Evolutionary conservation across 108 stramenopile species (phyloP), one percentile per base, ranked within the genome.

Genomic region (Cyclotella atomus): DNA sequence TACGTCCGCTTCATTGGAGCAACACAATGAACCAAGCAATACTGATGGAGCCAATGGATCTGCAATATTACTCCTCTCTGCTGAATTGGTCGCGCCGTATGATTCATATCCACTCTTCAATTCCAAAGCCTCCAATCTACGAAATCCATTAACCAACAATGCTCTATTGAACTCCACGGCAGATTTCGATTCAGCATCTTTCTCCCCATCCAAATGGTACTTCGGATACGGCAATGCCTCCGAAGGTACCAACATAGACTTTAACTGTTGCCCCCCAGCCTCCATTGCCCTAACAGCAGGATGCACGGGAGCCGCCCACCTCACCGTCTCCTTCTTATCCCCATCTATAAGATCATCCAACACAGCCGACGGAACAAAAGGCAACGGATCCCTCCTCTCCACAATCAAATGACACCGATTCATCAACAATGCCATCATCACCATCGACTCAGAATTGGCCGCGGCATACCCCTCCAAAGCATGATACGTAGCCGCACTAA

Each of bases 71-170:
- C n/a, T 12, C 52, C 61, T 45, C 29, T 46, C 29, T 14, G 24
- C 52, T 25, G 44, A 78, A 29, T 25, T 64, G 19, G 49, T 52
- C 32, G 73, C 47, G 1, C 64, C 38, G 25, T 76, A 59, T 36
- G 73, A 73, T 56, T 95, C 89, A 59, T 88, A 95, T 43, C 90
- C 88, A 15, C 85, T 80, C 61, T 92, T 92, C 25, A 87, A 77
- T 76, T 95, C 95, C 54, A 95, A 70, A 3, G 95, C 95, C 83
- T 93, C 95, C 60, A 95, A 75, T 23, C 92, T 75, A 10, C 92
- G 91, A 83, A 95, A 95, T 25, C 95, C 95, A 79, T 92, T 86
- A 56, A 90, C 67, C 41, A 95, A 63, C 44, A 95, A 61, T 17
- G 95, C 83, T 29, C 95, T 85, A 71, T 95, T 95, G 71, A 92